phyloP scores from a whole-genome alignment of 495 filamentous ascomycete species.

The Daldinia caldariorum region DNA sequence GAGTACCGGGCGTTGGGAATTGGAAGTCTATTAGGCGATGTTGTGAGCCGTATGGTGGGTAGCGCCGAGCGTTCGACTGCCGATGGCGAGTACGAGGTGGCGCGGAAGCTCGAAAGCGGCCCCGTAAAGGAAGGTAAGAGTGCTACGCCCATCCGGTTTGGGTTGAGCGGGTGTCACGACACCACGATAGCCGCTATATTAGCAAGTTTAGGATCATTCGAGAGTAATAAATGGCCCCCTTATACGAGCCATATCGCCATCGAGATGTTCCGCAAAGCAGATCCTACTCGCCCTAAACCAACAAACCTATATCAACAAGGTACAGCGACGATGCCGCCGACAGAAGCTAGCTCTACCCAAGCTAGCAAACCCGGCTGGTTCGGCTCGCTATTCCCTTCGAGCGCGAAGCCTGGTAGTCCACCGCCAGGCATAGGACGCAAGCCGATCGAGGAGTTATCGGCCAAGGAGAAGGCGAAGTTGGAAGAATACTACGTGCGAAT shows the following conservation, averaged over 20 bases:
- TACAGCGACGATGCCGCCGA: slow-evolving; percentile 10
- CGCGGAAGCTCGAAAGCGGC: slow-evolving; percentile 51
- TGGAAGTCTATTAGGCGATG: slow-evolving; percentile 82
- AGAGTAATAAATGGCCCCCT: slow-evolving; percentile 81
- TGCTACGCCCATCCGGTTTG: slow-evolving; percentile 64
- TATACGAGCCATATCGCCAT: slow-evolving; percentile 92
- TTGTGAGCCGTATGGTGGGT: slow-evolving; percentile 84
- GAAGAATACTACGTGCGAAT: slow-evolving; percentile 91
- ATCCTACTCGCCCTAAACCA: slow-evolving; percentile 15
- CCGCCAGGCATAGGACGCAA: slow-evolving; percentile 62
- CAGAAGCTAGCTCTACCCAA: slow-evolving; percentile 16
- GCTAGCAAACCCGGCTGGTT: slow-evolving; percentile 56
- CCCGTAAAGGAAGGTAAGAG: slow-evolving; percentile 60
- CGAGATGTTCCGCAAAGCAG: slow-evolving; percentile 77
- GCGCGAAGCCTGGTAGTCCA: slow-evolving; percentile 38
- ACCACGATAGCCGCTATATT: slow-evolving; percentile 87
- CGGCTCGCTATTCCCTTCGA: slow-evolving; percentile 52
- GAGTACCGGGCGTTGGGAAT: slow-evolving; percentile 92
- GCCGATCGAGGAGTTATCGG: slow-evolving; percentile 57
- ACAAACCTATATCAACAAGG: slow-evolving; percentile 1
- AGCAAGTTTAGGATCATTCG: slow-evolving; percentile 79
- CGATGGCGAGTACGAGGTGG: slow-evolving; percentile 63
- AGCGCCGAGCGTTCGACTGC: slow-evolving; percentile 70
- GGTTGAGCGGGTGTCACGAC: slow-evolving; percentile 90
- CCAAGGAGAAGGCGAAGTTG: slow-evolving; percentile 62